Percentiles rank a stretch among this genome's conserved stretches.
phyloP scores from a whole-genome alignment of 805 yeast genomes.

The Cyberlindnera veronae region DNA sequence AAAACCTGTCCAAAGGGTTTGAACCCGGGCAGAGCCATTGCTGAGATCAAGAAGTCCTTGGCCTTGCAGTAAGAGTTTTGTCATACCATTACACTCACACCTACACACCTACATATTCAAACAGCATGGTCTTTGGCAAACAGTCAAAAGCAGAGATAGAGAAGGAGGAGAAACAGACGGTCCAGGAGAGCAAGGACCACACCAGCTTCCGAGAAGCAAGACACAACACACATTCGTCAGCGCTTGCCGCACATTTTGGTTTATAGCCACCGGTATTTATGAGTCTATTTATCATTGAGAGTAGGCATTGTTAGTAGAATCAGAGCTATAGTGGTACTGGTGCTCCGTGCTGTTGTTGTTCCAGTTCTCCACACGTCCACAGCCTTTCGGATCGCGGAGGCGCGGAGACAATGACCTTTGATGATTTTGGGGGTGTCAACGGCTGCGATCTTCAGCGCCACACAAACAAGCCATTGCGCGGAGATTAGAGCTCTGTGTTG shows the following conservation, averaged over 20 bases:
- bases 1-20: conserved; percentile 97
- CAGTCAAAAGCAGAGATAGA: neutral
- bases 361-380: too few species aligned
- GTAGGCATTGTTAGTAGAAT: too few species aligned
- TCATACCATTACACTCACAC: neutral
- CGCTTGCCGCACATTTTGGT: neutral
- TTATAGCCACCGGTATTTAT: conserved; percentile 4
- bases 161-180: too few species aligned
- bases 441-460: too few species aligned
- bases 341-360: too few species aligned
- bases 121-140: neutral
- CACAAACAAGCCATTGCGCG: too few species aligned
- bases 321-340: neutral
- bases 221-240: conserved; percentile 1
- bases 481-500: too few species aligned
- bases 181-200: too few species aligned
- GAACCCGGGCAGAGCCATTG: conserved; percentile 97
- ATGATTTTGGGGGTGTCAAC: too few species aligned
- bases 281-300: conserved; percentile 2
- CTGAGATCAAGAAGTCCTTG: conserved; percentile 91
- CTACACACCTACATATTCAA: conserved; percentile 1
- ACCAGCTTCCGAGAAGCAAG: too few species aligned
- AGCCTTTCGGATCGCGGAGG: too few species aligned
- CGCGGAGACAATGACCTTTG: too few species aligned
- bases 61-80: conserved; percentile 48